Evolutionary conservation across 805 yeast genomes (phyloP).

Genomic region (Kodamaea jinghongensis): DNA sequence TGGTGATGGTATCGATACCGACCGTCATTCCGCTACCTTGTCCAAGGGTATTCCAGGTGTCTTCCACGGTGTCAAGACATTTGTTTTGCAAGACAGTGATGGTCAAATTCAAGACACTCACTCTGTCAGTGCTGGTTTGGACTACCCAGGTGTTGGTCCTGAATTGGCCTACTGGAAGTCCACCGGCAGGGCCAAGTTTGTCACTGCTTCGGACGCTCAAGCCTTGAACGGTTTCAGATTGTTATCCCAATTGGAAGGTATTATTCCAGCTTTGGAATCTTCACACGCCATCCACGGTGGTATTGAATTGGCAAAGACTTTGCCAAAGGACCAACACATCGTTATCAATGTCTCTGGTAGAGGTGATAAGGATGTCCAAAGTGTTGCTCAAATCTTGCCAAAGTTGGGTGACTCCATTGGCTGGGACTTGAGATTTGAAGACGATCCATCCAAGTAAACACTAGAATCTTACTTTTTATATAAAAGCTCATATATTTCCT

Average conservation of each 20-base stretch:
- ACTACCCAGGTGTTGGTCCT: conserved; percentile 99
- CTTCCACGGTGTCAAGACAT: conserved; percentile 96
- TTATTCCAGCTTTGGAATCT: conserved; percentile 96
- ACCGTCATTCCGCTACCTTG: conserved; percentile 89
- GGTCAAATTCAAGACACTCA: conserved; percentile 98
- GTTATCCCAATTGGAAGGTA: conserved; percentile 92
- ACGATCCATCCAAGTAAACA: conserved; percentile 39
- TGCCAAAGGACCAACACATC: conserved; percentile 75
- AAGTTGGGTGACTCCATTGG: conserved; percentile 84
- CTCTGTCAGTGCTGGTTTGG: conserved; percentile 97
- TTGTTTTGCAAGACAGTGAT: conserved; percentile 83
- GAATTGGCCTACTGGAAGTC: conserved; percentile 95
- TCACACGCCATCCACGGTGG: conserved; percentile 97
- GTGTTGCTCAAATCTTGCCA: conserved; percentile 94
- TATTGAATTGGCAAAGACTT: conserved; percentile 75
- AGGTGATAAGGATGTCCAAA: conserved; percentile 98
- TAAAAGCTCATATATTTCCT: too few relatives aligned
- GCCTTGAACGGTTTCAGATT: conserved; percentile 88
- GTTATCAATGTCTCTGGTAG: conserved; percentile 94
- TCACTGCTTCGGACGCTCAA: conserved; percentile 93
- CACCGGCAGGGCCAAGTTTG: conserved; percentile 85
- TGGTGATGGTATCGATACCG: conserved; percentile 92
- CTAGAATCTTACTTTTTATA: conserved; percentile 1
- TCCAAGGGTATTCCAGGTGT: conserved; percentile 97
- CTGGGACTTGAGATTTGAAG: conserved; percentile 93